A percentile compares a stretch with the other conserved stretches of the same genome.
These are phyloP conservation scores for sorghum (Sorghum bicolor) DNA, from an alignment of 176 grass and related monocot genomes.

Conservation along the genomic window DNA sequence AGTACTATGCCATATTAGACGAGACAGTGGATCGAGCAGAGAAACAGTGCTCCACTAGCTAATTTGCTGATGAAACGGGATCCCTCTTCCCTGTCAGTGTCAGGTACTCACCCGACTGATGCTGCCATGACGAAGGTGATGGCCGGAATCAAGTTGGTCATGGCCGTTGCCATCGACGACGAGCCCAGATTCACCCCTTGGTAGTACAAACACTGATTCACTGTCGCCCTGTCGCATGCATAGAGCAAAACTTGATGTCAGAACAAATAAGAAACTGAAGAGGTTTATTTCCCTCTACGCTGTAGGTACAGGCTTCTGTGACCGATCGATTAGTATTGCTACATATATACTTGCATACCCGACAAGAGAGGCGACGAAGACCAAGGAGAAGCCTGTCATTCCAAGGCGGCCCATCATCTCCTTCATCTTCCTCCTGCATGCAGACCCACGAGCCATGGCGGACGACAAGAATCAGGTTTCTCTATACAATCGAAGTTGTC, in stretches of 20 bases:
- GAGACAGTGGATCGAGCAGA: not conserved
- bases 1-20: not conserved
- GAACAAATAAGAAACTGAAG: not conserved
- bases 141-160: slow-evolving; percentile 56
- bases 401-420: slow-evolving; percentile 20
- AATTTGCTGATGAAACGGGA: not conserved
- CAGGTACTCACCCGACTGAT: slow-evolving; percentile 46
- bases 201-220: slow-evolving; percentile 62
- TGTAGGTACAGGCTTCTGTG: not conserved
- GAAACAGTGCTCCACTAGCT: not conserved
- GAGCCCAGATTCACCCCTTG: slow-evolving; percentile 43
- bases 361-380: slow-evolving; percentile 57
- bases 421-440: slow-evolving; percentile 43
- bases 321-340: not conserved
- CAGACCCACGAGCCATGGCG: not conserved
- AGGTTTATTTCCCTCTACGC: too few relatives aligned
- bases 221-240: slow-evolving; percentile 42
- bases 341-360: slow-evolving; percentile 40
- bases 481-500: too few relatives aligned
- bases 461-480: not conserved
- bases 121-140: slow-evolving; percentile 74
- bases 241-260: not conserved
- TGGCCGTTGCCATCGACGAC: slow-evolving; percentile 72
- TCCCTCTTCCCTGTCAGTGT: not conserved
- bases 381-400: slow-evolving; percentile 50